Conservation (phyloP, 345 rosid genomes). For the Boechera divaricarpa region DNA sequence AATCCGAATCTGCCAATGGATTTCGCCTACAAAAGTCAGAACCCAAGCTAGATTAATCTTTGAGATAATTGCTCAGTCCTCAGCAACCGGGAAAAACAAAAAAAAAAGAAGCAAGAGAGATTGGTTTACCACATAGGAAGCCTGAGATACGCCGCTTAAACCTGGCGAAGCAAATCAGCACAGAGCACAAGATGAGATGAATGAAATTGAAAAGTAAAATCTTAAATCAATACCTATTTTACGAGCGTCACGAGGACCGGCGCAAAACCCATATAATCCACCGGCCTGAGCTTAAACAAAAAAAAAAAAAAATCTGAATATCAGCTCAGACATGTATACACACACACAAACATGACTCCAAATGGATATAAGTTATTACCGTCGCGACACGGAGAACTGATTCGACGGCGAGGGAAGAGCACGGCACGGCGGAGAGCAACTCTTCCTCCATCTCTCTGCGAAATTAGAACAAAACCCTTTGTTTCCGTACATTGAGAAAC, state of each 20-base stretch:
- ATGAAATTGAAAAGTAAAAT: background rate
- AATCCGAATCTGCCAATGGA: conserved; percentile 59
- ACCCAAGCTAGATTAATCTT: background rate
- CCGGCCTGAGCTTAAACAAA: conserved; percentile 59
- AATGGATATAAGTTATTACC: conserved; percentile 39
- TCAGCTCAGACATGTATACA: background rate
- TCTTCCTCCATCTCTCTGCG: conserved; percentile 59
- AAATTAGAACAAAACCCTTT: background rate
- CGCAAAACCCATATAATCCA: conserved; percentile 73
- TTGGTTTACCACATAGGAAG: conserved; percentile 70
- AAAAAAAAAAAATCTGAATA: background rate
- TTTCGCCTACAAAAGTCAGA: conserved; percentile 60
- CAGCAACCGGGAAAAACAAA: background rate
- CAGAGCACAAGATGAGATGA: background rate
- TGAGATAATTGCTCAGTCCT: background rate
- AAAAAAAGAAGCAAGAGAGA: background rate
- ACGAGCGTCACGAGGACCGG: conserved; percentile 68
- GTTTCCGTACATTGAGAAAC: background rate
- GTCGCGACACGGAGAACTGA: conserved; percentile 68
- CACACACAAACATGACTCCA: background rate
- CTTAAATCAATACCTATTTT: conserved; percentile 51
- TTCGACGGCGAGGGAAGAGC: conserved; percentile 78
- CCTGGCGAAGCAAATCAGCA: conserved; percentile 49
- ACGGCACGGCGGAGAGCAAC: conserved; percentile 58
- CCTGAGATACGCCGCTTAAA: conserved; percentile 62